Conservation (phyloP, 2,329 filamentous ascomycete species). For the Neonectria punicea region DNA sequence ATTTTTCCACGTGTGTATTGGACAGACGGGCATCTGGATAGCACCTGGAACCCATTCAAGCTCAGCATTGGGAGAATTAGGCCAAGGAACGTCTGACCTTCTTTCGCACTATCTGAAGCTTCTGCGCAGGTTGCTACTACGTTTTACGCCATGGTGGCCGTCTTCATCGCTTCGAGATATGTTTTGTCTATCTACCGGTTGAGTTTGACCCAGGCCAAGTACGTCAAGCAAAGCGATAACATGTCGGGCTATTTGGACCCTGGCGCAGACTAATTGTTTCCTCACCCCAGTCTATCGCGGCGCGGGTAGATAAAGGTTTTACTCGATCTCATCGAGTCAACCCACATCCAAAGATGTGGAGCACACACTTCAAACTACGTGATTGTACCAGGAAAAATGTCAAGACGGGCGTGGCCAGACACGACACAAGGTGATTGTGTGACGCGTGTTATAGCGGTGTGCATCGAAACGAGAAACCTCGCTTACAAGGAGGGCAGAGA, state of each 20-base stretch:
- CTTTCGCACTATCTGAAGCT: too few species aligned
- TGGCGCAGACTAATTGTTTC: neutral
- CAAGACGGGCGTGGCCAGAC: neutral
- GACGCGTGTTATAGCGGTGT: neutral
- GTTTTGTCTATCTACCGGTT: neutral
- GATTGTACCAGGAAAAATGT: neutral
- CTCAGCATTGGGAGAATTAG: neutral
- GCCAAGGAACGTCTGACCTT: too few species aligned
- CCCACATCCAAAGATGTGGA: neutral
- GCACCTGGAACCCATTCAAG: neutral
- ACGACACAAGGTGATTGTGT: neutral
- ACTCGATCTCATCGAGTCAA: conserved; percentile 42
- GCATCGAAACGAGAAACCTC: neutral
- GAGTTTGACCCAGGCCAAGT: neutral
- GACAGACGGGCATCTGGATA: neutral
- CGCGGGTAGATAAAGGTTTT: conserved; percentile 22
- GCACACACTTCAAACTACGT: neutral
- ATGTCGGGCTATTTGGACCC: neutral
- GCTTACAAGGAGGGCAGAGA: neutral
- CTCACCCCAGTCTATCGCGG: neutral
- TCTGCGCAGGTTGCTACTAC: too few species aligned
- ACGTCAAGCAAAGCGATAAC: neutral
- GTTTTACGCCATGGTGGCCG: neutral
- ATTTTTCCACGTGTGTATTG: neutral
- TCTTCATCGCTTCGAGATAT: neutral